Percentiles rank a stretch among this genome's conserved stretches.
Evolutionary conservation across 1,284 basidiomycete genomes (phyloP).

Genomic region (Tilletiopsis washingtonensis): DNA sequence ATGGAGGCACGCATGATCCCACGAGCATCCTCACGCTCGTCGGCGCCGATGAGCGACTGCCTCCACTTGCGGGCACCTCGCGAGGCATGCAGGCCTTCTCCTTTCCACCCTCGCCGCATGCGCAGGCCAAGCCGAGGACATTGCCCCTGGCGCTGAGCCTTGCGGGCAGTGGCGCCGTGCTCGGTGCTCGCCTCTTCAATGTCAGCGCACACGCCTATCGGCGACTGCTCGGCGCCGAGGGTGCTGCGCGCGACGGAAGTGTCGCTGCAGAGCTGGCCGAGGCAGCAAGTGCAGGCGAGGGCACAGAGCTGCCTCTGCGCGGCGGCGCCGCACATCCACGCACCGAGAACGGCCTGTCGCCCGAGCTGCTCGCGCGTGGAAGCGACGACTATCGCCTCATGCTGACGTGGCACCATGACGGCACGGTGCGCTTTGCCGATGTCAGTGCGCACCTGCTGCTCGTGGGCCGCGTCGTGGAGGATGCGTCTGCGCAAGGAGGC

Average conservation of each 20-base stretch:
- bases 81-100: constrained; percentile 33
- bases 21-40: constrained; percentile 55
- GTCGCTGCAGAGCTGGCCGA: not conserved
- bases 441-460: constrained; percentile 38
- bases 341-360: constrained; percentile 7
- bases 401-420: constrained; percentile 43
- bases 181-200: constrained; percentile 24
- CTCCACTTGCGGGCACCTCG: constrained; percentile 32
- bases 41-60: constrained; percentile 28
- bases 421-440: constrained; percentile 38
- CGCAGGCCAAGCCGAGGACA: not conserved
- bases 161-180: constrained; percentile 30
- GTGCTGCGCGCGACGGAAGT: not conserved
- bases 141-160: constrained; percentile 32
- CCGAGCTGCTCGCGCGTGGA: constrained; percentile 2
- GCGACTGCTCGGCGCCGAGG: constrained; percentile 13
- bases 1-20: constrained; percentile 63
- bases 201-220: constrained; percentile 29
- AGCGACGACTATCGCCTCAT: constrained; percentile 13
- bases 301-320: constrained; percentile 12
- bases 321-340: constrained; percentile 26
- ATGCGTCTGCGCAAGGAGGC: constrained; percentile 12
- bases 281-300: constrained; percentile 10
- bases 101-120: constrained; percentile 26
- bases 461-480: constrained; percentile 14